Percentiles rank a stretch among this genome's conserved stretches.
Evolutionary conservation across 1,139 yeast species (phyloP).

Genomic region (Insectozyma bohioensis): DNA sequence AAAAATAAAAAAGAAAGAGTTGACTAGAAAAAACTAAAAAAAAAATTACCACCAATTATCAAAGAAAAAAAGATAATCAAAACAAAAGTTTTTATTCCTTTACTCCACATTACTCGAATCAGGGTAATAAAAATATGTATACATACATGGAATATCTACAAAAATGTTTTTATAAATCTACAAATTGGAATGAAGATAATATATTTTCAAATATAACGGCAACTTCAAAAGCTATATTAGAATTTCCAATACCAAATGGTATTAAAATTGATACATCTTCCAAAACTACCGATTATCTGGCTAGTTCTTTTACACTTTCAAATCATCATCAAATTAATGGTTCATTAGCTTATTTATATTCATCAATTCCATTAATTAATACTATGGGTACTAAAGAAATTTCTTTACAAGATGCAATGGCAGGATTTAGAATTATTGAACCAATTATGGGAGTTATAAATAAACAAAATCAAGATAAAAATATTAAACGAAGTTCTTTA

Average conservation of each 20-base stretch:
- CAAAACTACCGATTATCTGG: conserved; percentile 68
- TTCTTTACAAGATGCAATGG: conserved; percentile 69
- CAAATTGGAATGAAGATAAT: conserved; percentile 78
- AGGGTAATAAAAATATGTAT: conserved; percentile 49
- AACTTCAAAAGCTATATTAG: conserved; percentile 68
- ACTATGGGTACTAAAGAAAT: conserved; percentile 54
- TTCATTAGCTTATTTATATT: conserved; percentile 77
- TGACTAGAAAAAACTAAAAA: too few relatives aligned
- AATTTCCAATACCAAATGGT: conserved; percentile 74
- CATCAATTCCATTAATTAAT: conserved; percentile 56
- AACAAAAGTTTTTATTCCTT: too few relatives aligned
- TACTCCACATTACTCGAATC: too few relatives aligned
- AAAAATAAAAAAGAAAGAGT: background rate
- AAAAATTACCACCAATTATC: background rate
- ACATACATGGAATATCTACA: conserved; percentile 84
- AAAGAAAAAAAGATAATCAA: background rate
- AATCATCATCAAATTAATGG: conserved; percentile 74
- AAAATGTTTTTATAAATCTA: conserved; percentile 63
- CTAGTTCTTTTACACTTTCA: conserved; percentile 71
- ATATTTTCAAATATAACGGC: conserved; percentile 71
- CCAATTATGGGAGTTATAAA: conserved; percentile 25
- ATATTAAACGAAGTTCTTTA: conserved; percentile 19
- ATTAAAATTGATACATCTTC: conserved; percentile 68
- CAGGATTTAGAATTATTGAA: conserved; percentile 69
- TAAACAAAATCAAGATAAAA: conserved; percentile 1